Base-by-base conservation (phyloP, 2,329 filamentous ascomycete species). In the Coniochaeta hoffmannii region DNA sequence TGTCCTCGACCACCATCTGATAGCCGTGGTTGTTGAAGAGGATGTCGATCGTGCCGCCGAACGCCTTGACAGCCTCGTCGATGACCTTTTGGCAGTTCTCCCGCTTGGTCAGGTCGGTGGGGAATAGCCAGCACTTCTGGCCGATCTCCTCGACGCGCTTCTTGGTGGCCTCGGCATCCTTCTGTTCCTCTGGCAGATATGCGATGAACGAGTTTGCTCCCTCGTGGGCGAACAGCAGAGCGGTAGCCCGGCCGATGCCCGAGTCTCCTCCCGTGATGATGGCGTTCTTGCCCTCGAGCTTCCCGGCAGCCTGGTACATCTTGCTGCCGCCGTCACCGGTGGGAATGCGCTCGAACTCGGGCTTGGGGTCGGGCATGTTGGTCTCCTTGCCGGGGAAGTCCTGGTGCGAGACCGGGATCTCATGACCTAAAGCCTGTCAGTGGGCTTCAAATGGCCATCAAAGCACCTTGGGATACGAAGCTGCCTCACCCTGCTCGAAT, bases 201-300 rank as follows among this genome's bases (percentile, higher is more conserved):
- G 82, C 81, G 61, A 94, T 90, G 56, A 88, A 76, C 53, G 80
- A 82, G 59, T 88, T 83, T 14, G 88, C 88, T 6, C 89, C 90
- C 69, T 94, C 90, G 78, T 90, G 87, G 36, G 89, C 89, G 63
- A 87, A 94, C 0, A 94, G 76, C 15, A 93, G 78, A 1, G 89
- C 88, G 1, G 86, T 82, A 1, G 89, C 85, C 35, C 88, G 83
- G 7, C 89, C 88, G 60, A 94, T 93, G 1, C 89, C 89, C 7
- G 82, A 86, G 69, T 93, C 89, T 3, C 89, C 89, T 15, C 89
- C 89, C 0, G 89, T 93, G 64, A 94, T 93, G 56, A 94, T 71
- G 8, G 89, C 88, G 57, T 83, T 88, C 70, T 87, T 89, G 59
- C 84, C 88, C 63, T 82, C 71, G 7, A 94, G 81, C 72, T 94